Evolutionary conservation across 148 eudicot genomes (phyloP).

Genomic region (Camellia sinensis): DNA sequence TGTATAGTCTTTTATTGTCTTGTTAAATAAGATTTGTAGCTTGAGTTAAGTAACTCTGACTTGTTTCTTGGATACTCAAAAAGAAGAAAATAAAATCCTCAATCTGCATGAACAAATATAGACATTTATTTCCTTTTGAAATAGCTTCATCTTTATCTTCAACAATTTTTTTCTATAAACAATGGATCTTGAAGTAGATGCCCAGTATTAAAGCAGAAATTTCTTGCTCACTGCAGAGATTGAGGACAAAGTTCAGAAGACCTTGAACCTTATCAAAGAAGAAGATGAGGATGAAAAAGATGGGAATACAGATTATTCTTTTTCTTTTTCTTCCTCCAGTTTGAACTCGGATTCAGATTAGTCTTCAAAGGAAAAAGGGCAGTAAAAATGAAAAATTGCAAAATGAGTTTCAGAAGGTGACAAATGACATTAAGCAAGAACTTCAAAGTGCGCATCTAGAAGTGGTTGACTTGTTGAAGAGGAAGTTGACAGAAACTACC

Average conservation of each 20-base stretch:
- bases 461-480: slow-evolving; percentile 44
- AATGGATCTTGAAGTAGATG: no score
- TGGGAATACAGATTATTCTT: slow-evolving; percentile 42
- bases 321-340: slow-evolving; percentile 59
- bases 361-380: slow-evolving; percentile 36
- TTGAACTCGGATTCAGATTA: slow-evolving; percentile 54
- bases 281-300: slow-evolving; percentile 32
- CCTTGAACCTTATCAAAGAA: slow-evolving; percentile 46
- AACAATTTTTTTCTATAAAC: background rate
- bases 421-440: slow-evolving; percentile 46
- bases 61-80: background rate
- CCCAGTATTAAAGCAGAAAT: background rate
- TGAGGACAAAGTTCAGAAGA: slow-evolving; percentile 52
- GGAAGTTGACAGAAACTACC: slow-evolving; percentile 32
- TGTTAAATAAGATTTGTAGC: no score
- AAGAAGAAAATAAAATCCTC: background rate
- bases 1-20: no score
- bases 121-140: background rate
- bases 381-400: slow-evolving; percentile 39
- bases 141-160: background rate
- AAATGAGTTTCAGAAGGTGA: slow-evolving; percentile 25
- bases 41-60: no score
- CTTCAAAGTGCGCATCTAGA: slow-evolving; percentile 51
- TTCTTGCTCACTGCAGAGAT: slow-evolving; percentile 47
- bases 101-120: background rate